These are phyloP conservation scores for Vigna mungo DNA, from an alignment of 306 rosid species.

Conservation along the genomic window DNA sequence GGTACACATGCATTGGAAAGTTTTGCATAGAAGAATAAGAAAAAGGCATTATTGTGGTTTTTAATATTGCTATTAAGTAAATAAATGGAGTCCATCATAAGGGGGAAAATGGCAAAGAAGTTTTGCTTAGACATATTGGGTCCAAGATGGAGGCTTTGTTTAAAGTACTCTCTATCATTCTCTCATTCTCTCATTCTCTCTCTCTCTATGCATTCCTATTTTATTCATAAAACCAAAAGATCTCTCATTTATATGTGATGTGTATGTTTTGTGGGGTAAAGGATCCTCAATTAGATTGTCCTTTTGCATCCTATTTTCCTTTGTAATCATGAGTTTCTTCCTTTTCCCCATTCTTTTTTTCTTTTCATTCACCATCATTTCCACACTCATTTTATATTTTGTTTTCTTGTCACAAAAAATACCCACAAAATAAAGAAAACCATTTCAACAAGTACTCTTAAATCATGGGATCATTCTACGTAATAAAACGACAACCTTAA, in stretches of 20 bases:
- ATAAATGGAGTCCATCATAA: slow-evolving; percentile 46
- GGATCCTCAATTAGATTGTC: slow-evolving; percentile 68
- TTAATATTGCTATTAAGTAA: slow-evolving; percentile 38
- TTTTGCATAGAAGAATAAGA: neutral
- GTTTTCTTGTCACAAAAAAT: slow-evolving; percentile 7
- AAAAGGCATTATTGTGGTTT: slow-evolving; percentile 20
- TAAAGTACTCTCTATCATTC: slow-evolving; percentile 54
- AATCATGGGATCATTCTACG: no score
- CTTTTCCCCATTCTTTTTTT: slow-evolving; percentile 43
- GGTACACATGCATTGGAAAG: slow-evolving; percentile 49
- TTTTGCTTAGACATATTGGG: slow-evolving; percentile 65
- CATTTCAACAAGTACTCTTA: slow-evolving; percentile 20
- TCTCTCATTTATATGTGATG: slow-evolving; percentile 61
- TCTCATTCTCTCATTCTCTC: slow-evolving; percentile 57
- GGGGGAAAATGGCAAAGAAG: slow-evolving; percentile 51
- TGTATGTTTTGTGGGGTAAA: slow-evolving; percentile 76
- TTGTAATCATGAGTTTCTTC: slow-evolving; percentile 68
- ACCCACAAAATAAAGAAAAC: slow-evolving; percentile 8
- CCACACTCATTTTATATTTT: slow-evolving; percentile 37
- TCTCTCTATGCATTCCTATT: slow-evolving; percentile 52
- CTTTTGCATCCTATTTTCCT: slow-evolving; percentile 71
- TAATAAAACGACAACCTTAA: no score
- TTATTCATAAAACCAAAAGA: slow-evolving; percentile 57
- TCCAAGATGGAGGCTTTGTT: slow-evolving; percentile 83
- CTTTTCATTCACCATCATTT: slow-evolving; percentile 52